Evolutionary conservation across 2,329 filamentous ascomycete genomes (phyloP).

Genomic region (Fusarium sp.): DNA sequence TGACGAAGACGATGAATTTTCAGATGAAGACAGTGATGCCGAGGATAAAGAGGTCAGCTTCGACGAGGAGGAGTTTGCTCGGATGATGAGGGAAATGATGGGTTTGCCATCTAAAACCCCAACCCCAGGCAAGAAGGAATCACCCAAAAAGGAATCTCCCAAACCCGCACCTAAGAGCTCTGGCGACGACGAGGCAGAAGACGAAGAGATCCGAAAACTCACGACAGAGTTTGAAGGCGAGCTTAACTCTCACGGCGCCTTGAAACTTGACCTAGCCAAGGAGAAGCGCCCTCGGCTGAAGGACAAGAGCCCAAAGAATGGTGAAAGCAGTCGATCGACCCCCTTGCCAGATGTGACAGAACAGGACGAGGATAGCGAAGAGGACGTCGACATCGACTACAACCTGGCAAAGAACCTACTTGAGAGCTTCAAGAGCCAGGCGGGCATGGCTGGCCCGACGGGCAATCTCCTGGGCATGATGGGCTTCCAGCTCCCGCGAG

Average conservation of each 20-base stretch:
- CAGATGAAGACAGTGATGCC: conserved; percentile 68
- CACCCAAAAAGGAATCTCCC: neutral
- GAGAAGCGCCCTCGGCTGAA: conserved; percentile 48
- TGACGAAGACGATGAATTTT: conserved; percentile 62
- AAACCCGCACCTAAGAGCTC: neutral
- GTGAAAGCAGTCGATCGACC: conserved; percentile 14
- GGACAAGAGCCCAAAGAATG: conserved; percentile 37
- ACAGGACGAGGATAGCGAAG: conserved; percentile 63
- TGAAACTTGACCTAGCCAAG: conserved; percentile 63
- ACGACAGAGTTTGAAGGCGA: conserved; percentile 79
- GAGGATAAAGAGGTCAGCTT: conserved; percentile 84
- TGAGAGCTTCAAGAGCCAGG: conserved; percentile 93
- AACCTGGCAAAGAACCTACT: conserved; percentile 91
- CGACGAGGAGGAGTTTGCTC: conserved; percentile 85
- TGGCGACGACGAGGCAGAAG: conserved; percentile 62
- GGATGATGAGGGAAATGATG: conserved; percentile 95
- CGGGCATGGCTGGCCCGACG: conserved; percentile 84
- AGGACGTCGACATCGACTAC: conserved; percentile 82
- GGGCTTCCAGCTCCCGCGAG: conserved; percentile 83
- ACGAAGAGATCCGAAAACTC: conserved; percentile 72
- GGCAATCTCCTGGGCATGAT: conserved; percentile 89
- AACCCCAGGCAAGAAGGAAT: neutral
- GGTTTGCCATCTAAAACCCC: conserved; percentile 61
- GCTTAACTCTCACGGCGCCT: conserved; percentile 74
- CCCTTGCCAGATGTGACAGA: conserved; percentile 50